A percentile compares a stretch with the other conserved stretches of the same genome.
Evolutionary conservation across 2,329 filamentous ascomycete genomes (phyloP).

Genomic region (Neophaeococcomyces mojaviensis): DNA sequence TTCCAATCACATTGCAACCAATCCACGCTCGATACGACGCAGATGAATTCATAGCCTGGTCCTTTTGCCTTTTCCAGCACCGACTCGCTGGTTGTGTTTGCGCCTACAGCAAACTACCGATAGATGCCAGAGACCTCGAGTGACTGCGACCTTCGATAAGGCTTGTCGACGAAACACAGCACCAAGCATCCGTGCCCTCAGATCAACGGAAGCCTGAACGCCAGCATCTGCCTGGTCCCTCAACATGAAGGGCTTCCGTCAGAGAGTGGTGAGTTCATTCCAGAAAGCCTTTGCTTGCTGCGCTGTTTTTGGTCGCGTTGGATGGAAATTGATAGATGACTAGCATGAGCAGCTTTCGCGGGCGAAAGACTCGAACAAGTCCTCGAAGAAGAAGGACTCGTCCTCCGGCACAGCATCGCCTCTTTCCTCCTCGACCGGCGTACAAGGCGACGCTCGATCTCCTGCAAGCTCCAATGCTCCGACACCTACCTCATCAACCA

Average conservation of each 20-base stretch:
- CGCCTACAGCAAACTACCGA: too few species aligned
- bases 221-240: constrained; percentile 22
- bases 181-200: not conserved
- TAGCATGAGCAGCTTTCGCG: constrained; percentile 79
- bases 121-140: too few species aligned
- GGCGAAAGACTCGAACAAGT: constrained; percentile 80
- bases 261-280: constrained; percentile 75
- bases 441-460: constrained; percentile 42
- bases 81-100: too few species aligned
- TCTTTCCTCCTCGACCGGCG: constrained; percentile 47
- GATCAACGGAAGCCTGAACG: not conserved
- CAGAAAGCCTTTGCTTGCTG: constrained; percentile 8
- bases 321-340: constrained; percentile 18
- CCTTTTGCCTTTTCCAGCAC: too few species aligned
- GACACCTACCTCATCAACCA: constrained; percentile 84
- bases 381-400: constrained; percentile 57
- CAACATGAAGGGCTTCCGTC: constrained; percentile 94
- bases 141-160: not conserved
- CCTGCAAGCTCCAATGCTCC: constrained; percentile 54
- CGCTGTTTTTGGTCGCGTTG: constrained; percentile 1
- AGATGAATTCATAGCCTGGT: too few species aligned
- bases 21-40: too few species aligned
- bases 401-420: constrained; percentile 70
- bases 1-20: too few species aligned
- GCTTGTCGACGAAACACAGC: not conserved